Base-by-base conservation (phyloP, 805 yeast genomes). In the Dipodascus albidus region DNA sequence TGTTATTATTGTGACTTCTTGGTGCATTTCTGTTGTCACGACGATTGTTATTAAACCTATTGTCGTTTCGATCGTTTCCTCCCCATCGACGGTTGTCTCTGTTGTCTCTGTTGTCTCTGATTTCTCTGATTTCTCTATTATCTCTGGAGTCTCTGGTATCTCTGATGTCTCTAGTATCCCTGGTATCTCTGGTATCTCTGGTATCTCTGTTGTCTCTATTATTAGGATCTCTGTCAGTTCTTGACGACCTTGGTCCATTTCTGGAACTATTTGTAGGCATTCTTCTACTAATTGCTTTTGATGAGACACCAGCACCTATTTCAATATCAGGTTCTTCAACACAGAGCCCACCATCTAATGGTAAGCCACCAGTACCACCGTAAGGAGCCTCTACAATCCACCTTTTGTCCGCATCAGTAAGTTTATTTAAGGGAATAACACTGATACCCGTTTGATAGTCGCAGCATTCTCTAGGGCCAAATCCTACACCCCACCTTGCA, bases 401-500 rank as follows among this genome's bases (percentile, higher is more conserved):
- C 57, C 84, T 75, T 63, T 76, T 80, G 68, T 93, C 99, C 20
- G 97, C 96, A 55, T 93, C 99, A 0, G 99, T 93, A 60, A 93
- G 76, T 62, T 96, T 79, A 55, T 79, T 79, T 50, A 93, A 71
- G 15, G 98, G 96, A 57, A 93, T 88, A 38, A 89, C 79, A 56
- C 96, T 85, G 41, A 83, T 76, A 57, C 99, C 99, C 54, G 83
- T 83, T 64, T 83, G 90, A 69, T 93, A 93, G 69, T 93, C 95
- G 67, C 96, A 87, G 73, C 98, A 91, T 68, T 93, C 98, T 73
- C 99, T 81, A 53, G 99, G 99, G 2, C 99, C 99, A 64, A 86
- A 93, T 1, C 99, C 99, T 57, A 93, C 98, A 60, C 98, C 99
- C 99, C 99, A 93, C 66, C 96, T 79, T 2, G 95, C 87, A 70